phyloP scores from a whole-genome alignment of 2,329 filamentous ascomycete species.

The Lasiodiplodia citricola region DNA sequence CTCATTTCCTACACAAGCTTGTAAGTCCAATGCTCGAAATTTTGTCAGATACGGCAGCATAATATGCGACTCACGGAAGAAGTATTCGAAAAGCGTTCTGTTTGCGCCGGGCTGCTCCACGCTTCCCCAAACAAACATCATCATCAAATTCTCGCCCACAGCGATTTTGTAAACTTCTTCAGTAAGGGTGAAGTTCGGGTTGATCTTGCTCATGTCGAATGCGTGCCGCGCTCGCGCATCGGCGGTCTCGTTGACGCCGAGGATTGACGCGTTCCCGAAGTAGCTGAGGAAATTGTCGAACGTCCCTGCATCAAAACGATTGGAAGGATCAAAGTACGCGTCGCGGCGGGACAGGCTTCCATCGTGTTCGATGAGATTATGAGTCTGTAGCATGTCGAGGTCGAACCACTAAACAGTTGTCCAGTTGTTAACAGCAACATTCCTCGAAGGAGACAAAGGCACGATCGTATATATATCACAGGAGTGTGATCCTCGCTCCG shows the following conservation, averaged over 20 bases:
- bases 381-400: conserved; percentile 40
- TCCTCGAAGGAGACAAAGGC: no score
- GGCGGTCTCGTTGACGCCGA: not conserved
- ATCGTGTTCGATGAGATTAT: conserved; percentile 45
- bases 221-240: not conserved
- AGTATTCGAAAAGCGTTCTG: not conserved
- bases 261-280: not conserved
- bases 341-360: conserved; percentile 36
- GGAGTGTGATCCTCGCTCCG: no score
- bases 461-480: no score
- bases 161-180: not conserved
- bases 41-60: no score
- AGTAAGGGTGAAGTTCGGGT: not conserved
- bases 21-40: no score
- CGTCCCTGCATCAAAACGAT: not conserved
- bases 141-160: not conserved
- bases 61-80: not conserved
- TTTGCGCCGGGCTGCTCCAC: not conserved
- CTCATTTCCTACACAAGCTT: not conserved
- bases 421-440: not conserved
- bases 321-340: not conserved
- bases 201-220: not conserved
- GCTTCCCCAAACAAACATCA: no score
- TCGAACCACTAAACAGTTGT: conserved; percentile 30
- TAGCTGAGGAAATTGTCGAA: not conserved